Evolutionary conservation across 768 basidiomycete species (phyloP).

Genomic region (Melanogaster broomeanus): DNA sequence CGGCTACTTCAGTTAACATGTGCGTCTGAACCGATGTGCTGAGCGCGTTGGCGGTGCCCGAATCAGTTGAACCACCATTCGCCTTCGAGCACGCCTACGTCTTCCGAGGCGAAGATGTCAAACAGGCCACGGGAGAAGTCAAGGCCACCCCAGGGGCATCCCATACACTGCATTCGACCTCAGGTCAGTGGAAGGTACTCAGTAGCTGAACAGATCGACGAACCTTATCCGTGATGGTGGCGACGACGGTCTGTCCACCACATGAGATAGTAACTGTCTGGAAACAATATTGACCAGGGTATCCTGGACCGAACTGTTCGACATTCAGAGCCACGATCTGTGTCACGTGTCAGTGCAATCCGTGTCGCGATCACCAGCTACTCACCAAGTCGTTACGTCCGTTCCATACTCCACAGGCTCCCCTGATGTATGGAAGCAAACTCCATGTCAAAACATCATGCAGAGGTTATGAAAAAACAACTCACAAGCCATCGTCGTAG

Average conservation of each 20-base stretch:
- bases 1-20: not conserved
- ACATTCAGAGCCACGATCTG: slow-evolving; percentile 31
- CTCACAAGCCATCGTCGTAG: slow-evolving; percentile 54
- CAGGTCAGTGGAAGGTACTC: not conserved
- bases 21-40: not conserved
- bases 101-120: slow-evolving; percentile 48
- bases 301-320: slow-evolving; percentile 54
- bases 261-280: slow-evolving; percentile 60
- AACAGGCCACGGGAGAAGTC: slow-evolving; percentile 74
- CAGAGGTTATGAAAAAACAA: slow-evolving; percentile 15
- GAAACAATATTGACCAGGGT: slow-evolving; percentile 66
- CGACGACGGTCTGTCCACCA: slow-evolving; percentile 53
- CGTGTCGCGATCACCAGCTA: not conserved
- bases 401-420: slow-evolving; percentile 53
- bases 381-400: slow-evolving; percentile 30
- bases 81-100: slow-evolving; percentile 57
- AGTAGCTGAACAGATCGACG: not conserved
- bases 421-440: slow-evolving; percentile 33
- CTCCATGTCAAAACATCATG: slow-evolving; percentile 1
- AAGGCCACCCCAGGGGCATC: slow-evolving; percentile 64
- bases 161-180: slow-evolving; percentile 50
- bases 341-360: slow-evolving; percentile 2
- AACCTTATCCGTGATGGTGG: slow-evolving; percentile 64
- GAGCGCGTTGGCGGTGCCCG: not conserved
- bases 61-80: slow-evolving; percentile 52